phyloP scores from a whole-genome alignment of 148 eudicot genomes.

The Rhododendron molle region DNA sequence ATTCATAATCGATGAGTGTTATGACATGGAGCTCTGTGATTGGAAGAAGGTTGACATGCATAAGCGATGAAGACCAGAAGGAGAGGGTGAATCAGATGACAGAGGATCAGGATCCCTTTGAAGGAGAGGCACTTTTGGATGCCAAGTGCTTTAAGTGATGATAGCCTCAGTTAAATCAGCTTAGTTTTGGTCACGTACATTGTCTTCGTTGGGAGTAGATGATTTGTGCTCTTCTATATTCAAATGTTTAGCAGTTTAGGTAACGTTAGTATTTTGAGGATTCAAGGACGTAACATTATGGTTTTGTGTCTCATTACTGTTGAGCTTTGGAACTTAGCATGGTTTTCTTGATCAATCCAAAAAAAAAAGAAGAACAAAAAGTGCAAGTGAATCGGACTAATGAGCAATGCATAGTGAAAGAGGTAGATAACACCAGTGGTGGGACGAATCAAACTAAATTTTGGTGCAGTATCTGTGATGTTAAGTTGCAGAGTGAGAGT shows the following conservation, averaged over 20 bases:
- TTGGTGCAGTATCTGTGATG: constrained; percentile 8
- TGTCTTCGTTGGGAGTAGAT: not conserved
- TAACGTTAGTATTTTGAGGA: not conserved
- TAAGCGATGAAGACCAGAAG: constrained; percentile 40
- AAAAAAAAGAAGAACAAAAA: no score
- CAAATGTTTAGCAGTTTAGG: not conserved
- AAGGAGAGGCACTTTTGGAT: constrained; percentile 33
- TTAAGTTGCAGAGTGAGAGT: not conserved
- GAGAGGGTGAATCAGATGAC: constrained; percentile 42
- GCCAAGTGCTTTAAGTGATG: constrained; percentile 37
- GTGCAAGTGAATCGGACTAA: not conserved
- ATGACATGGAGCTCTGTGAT: constrained; percentile 41
- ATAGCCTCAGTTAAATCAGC: not conserved
- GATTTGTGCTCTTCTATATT: not conserved
- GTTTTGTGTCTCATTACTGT: not conserved
- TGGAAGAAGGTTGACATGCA: constrained; percentile 40
- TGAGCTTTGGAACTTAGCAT: not conserved
- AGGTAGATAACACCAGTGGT: not conserved
- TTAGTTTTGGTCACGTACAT: not conserved
- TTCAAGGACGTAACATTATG: not conserved
- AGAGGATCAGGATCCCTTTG: constrained; percentile 42
- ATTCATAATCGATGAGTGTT: constrained; percentile 35
- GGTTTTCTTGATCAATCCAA: not conserved
- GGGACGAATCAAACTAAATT: not conserved
- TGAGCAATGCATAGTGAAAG: not conserved